Conservation (phyloP, 2,329 filamentous ascomycete genomes). For the Colletotrichum tropicicola region DNA sequence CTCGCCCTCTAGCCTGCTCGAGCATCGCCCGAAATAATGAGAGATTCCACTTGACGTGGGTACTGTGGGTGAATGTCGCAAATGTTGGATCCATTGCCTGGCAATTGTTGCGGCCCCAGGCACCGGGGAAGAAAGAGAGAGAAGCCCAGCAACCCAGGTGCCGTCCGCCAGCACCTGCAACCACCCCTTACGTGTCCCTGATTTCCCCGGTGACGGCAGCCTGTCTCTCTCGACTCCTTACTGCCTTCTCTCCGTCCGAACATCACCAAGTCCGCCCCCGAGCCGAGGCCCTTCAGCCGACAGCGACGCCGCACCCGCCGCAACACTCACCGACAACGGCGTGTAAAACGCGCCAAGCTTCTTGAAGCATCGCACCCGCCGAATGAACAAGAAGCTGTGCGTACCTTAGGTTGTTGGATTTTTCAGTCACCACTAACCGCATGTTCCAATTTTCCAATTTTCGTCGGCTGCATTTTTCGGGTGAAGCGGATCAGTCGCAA, state of each 20-base stretch:
- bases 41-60: constrained; percentile 20
- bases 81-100: constrained; percentile 21
- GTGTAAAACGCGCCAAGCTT: background rate
- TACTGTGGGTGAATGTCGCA: constrained; percentile 17
- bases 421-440: no score
- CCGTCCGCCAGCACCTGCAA: background rate
- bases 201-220: background rate
- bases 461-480: no score
- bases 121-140: constrained; percentile 1
- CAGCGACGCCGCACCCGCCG: background rate
- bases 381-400: no score
- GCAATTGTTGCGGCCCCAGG: constrained; percentile 4
- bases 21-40: background rate
- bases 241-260: constrained; percentile 5
- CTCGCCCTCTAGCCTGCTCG: background rate
- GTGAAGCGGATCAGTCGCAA: no score
- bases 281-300: constrained; percentile 14
- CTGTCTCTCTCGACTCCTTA: background rate
- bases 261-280: constrained; percentile 11
- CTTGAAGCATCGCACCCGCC: no score
- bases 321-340: background rate
- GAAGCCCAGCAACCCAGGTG: background rate
- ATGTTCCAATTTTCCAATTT: no score
- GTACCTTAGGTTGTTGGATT: no score
- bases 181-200: constrained; percentile 3